Base-by-base conservation (phyloP, 1,284 basidiomycete species). In the Cutaneotrichosporon mucoides region DNA sequence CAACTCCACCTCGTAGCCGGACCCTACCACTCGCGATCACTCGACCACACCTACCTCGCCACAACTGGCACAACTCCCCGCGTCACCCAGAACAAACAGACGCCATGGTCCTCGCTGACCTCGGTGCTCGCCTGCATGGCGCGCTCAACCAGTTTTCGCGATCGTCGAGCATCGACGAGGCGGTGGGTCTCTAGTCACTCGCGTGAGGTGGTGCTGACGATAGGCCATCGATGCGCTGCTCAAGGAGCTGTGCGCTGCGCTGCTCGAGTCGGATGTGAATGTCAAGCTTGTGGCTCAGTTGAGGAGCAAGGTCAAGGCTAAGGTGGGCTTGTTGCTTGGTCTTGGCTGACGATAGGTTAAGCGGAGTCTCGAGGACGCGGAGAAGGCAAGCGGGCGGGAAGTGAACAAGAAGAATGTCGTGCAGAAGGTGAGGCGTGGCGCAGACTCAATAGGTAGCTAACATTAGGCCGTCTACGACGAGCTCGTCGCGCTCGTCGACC, bases 261-360 rank as follows among this genome's bases (percentile, higher is more conserved):
- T 99, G 50, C 85, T 99, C 55, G 93, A 97, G 79, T 89, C 93
- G 35, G 96, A 99, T 79, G 95, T 99, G 62, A 99, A 99, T 73
- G 95, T 99, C 70, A 95, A 94, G 76, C 86, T 99, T 24, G 96
- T 98, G 34, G 84, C 90, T 8, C 85, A 86, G 57, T 79, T 98
- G 58, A 85, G 94, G 65, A 86, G 88, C 66, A 92, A 92, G 73
- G 92, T 98, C 75, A 95, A 91, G 80, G 82, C 85, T 16, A 93
- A 89, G 72, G 89, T 92, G 56, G 87, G 70, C 12, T n/a, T 3
- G n/a, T 0, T 7, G 13, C 8, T 4, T 11, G 1, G 6, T 1
- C 13, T 0, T 10, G 40, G 38, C 54, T 62, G 16, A 59, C 40
- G 10, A 12, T 49, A 76, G 74, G 73, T 78, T 8, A 79, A 76